Conservation (phyloP, 768 basidiomycete species). For the Stropharia rugosoannulata region DNA sequence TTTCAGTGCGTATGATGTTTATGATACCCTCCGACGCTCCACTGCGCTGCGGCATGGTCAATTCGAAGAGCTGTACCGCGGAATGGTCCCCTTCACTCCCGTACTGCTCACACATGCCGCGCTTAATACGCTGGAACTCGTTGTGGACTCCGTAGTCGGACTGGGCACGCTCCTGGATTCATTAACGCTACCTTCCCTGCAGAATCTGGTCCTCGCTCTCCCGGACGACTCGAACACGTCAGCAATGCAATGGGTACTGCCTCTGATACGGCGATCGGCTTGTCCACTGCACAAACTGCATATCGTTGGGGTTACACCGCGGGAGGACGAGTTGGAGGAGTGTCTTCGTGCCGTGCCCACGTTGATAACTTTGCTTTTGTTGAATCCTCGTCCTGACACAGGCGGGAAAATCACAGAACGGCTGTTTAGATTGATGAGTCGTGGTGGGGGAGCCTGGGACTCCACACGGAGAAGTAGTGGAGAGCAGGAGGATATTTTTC, state of each 20-base stretch:
- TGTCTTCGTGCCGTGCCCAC: constrained; percentile 13
- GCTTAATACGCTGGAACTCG: constrained; percentile 17
- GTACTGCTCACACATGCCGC: constrained; percentile 11
- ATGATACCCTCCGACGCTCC: constrained; percentile 17
- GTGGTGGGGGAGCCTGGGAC: background rate
- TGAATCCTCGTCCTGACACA: constrained; percentile 16
- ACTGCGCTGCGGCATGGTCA: constrained; percentile 11
- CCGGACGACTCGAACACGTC: constrained; percentile 12
- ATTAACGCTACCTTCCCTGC: constrained; percentile 16
- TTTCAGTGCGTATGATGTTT: constrained; percentile 16
- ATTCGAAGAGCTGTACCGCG: constrained; percentile 17
- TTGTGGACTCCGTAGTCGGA: constrained; percentile 13
- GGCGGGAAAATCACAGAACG: constrained; percentile 15
- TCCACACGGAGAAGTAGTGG: background rate
- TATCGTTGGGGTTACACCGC: constrained; percentile 20
- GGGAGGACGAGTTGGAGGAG: constrained; percentile 13
- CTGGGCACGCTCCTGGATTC: constrained; percentile 12
- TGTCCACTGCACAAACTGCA: constrained; percentile 15
- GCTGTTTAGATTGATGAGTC: constrained; percentile 15
- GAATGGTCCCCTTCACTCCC: constrained; percentile 6
- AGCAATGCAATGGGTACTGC: constrained; percentile 7
- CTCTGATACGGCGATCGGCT: constrained; percentile 15
- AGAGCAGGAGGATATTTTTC: background rate
- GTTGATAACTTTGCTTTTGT: constrained; percentile 12
- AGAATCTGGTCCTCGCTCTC: constrained; percentile 17